Base-by-base conservation (phyloP, 2,329 filamentous ascomycete genomes). In the Gliomastix tumulicola region DNA sequence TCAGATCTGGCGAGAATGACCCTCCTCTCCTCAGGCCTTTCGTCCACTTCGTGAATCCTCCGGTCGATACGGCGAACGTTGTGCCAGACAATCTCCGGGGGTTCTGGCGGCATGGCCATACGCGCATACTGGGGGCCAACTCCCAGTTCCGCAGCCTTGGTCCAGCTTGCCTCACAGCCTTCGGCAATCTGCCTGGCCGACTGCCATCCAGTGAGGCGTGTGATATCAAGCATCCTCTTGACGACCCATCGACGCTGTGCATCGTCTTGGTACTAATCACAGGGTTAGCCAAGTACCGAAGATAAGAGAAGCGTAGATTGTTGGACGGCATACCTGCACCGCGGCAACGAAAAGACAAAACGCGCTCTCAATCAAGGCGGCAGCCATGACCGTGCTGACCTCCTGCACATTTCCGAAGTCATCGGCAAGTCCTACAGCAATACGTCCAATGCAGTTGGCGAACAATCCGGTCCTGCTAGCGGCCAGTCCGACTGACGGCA, bases 311-410 rank as follows among this genome's bases (percentile, higher is more conserved):
- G n/a, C n/a, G n/a, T n/a, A n/a, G n/a, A n/a, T n/a, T n/a, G n/a
- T n/a, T n/a, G n/a, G n/a, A n/a, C n/a, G n/a, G 47, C 57, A 48
- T 60, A 81, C 77, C 66, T 82, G 77, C 10, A 97, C 77, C 5
- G 77, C 90, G 2, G 88, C 84, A 42, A 96, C 88, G 62, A 97
- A 96, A 3, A 95, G 66, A 5, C 82, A 79, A 50, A 96, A 84
- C 5, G 79, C 80, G 48, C 79, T 78, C 59, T 97, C 90, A 40
- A 88, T 88, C 17, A 95, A 72, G 0, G 85, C 86, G 1, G 84
- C 84, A 6, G 84, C 88, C 19, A 94, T 72, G 21, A 81, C 71
- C 1, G 88, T 89, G 46, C 81, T 89, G 3, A 95, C 74, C 22
- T 78, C 74, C 3, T 63, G 55, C 18, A 71, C 62, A 9, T 63